phyloP scores from a whole-genome alignment of 1,284 basidiomycete species.

The Papiliotrema nemorosa region DNA sequence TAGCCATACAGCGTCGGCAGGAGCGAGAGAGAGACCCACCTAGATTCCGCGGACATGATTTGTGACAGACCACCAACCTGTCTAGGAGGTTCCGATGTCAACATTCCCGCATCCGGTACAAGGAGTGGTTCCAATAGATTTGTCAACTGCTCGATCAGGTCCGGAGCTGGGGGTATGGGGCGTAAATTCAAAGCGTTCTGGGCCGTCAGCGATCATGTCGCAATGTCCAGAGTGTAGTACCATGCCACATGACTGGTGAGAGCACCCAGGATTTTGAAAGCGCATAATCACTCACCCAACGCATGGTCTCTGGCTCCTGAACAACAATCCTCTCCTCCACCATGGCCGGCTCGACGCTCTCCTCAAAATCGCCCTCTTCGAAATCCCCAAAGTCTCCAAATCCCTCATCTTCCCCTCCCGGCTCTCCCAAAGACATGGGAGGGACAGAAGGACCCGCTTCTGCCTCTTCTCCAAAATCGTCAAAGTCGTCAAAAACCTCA shows the following conservation, averaged over 20 bases:
- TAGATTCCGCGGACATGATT: constrained; percentile 63
- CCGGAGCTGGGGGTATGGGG: constrained; percentile 59
- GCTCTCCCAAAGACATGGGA: not conserved
- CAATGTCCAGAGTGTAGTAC: too few relatives aligned
- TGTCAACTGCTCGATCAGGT: constrained; percentile 62
- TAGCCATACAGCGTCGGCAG: too few relatives aligned
- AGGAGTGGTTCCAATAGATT: constrained; percentile 66
- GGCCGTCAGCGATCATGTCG: not conserved
- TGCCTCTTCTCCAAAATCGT: constrained; percentile 51
- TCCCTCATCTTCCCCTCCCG: constrained; percentile 37
- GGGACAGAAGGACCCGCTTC: not conserved
- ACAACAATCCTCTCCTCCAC: too few relatives aligned
- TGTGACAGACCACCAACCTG: constrained; percentile 75
- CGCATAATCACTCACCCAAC: not conserved
- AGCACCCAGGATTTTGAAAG: not conserved
- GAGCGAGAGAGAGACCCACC: constrained; percentile 53
- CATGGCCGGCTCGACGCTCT: constrained; percentile 19
- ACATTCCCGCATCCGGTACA: constrained; percentile 53
- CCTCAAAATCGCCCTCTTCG: constrained; percentile 51
- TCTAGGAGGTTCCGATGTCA: constrained; percentile 69
- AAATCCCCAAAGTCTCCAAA: constrained; percentile 69
- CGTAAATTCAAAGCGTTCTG: constrained; percentile 66
- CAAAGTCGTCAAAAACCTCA: constrained; percentile 62
- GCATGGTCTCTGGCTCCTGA: not conserved
- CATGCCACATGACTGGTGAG: too few relatives aligned